phyloP scores from a whole-genome alignment of 371 early-diverging fungal genomes.

The Actinomortierella ambigua region DNA sequence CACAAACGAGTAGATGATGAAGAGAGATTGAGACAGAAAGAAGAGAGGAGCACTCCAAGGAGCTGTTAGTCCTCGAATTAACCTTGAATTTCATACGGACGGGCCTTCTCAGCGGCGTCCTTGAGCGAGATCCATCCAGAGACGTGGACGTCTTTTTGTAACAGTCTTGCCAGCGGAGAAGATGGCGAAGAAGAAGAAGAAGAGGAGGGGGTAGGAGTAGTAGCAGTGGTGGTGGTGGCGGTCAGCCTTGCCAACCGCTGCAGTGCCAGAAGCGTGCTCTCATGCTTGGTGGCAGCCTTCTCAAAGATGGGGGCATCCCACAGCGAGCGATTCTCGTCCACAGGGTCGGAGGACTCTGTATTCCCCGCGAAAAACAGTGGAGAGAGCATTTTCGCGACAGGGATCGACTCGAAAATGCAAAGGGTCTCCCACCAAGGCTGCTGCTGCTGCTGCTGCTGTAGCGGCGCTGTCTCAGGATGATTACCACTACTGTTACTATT shows the following conservation, averaged over 20 bases:
- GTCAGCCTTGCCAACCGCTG: constrained; percentile 13
- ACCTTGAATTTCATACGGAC: neutral
- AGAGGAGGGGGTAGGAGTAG: too few species aligned
- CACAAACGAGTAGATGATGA: too few species aligned
- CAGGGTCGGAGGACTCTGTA: neutral
- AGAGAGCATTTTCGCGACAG: constrained; percentile 8
- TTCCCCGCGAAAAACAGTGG: neutral
- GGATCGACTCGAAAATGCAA: constrained; percentile 17
- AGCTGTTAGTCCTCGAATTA: too few species aligned
- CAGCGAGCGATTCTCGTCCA: constrained; percentile 5
- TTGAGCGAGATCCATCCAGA: constrained; percentile 28
- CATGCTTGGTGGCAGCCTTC: constrained; percentile 13
- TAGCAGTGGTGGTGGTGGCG: too few species aligned
- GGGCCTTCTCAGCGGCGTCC: constrained; percentile 18
- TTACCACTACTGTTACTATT: too few species aligned
- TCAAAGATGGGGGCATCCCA: constrained; percentile 37
- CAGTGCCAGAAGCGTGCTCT: constrained; percentile 16
- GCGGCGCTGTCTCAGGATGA: too few species aligned
- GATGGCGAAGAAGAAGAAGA: neutral
- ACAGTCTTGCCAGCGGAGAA: neutral
- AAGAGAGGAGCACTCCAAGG: too few species aligned
- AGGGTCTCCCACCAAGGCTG: constrained; percentile 1
- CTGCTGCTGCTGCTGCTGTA: neutral
- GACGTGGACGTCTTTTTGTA: neutral
- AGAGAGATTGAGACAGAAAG: too few species aligned